Percentiles rank a stretch among this genome's conserved stretches.
Conservation (phyloP, 768 basidiomycete species). For the Tulasnella sp. region DNA sequence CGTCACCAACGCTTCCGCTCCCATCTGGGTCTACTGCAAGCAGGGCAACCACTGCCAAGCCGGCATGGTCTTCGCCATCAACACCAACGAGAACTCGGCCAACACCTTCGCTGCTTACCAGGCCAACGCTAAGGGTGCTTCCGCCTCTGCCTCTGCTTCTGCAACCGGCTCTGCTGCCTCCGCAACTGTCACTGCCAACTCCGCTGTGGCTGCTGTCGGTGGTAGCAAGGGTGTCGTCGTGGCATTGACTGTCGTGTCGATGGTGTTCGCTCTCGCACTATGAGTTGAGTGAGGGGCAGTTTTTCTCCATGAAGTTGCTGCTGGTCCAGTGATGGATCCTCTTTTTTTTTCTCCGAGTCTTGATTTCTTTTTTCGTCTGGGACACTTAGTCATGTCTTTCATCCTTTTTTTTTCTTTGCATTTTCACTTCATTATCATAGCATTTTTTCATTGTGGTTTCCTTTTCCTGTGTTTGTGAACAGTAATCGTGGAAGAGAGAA, state of each 20-base stretch:
- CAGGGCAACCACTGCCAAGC: constrained; percentile 27
- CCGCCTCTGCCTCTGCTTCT: constrained; percentile 6
- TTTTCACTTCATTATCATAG: constrained; percentile 4
- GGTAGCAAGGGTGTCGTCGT: background rate
- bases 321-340: constrained; percentile 11
- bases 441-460: background rate
- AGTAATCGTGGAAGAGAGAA: constrained; percentile 12
- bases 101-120: constrained; percentile 29
- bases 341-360: background rate
- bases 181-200: background rate
- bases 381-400: background rate
- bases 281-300: background rate
- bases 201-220: background rate
- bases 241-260: background rate
- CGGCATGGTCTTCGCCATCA: constrained; percentile 30
- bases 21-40: constrained; percentile 28
- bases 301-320: background rate
- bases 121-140: constrained; percentile 22
- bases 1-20: constrained; percentile 25
- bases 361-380: background rate
- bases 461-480: background rate
- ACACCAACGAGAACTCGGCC: constrained; percentile 24
- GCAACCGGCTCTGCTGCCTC: background rate
- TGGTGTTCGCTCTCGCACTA: background rate
- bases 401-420: background rate